Conservation (phyloP, 306 rosid genomes). For the Potentilla sterilis region DNA sequence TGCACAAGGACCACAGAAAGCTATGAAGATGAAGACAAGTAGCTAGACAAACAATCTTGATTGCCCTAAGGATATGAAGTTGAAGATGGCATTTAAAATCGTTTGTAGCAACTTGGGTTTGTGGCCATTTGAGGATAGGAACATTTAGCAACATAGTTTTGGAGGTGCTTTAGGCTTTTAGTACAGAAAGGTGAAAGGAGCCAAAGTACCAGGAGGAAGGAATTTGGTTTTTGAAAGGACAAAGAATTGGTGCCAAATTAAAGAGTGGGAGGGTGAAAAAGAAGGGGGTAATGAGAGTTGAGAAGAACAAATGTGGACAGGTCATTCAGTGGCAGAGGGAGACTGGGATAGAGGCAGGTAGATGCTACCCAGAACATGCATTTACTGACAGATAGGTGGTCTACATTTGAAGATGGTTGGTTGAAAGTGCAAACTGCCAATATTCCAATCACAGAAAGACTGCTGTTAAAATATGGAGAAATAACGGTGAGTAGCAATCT, state of each 20-base stretch:
- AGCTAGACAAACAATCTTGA: neutral
- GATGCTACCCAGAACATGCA: slow-evolving; percentile 19
- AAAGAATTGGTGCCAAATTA: neutral
- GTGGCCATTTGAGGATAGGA: neutral
- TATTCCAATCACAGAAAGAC: neutral
- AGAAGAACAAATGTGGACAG: slow-evolving; percentile 14
- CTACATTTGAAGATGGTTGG: slow-evolving; percentile 7
- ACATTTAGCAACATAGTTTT: neutral
- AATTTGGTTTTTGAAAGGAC: neutral
- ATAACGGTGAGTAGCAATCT: neutral
- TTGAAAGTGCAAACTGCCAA: neutral
- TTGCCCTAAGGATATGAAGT: neutral
- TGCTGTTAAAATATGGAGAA: neutral
- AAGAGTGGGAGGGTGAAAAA: neutral
- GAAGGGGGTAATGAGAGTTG: neutral
- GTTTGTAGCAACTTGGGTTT: slow-evolving; percentile 14
- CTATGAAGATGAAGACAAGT: neutral
- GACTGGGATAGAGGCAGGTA: slow-evolving; percentile 6
- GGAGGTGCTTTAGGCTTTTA: neutral
- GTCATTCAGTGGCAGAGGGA: slow-evolving; percentile 6
- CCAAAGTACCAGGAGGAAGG: neutral
- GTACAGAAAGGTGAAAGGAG: neutral
- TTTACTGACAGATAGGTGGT: slow-evolving; percentile 19
- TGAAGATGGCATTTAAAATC: neutral
- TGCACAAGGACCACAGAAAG: slow-evolving; percentile 19